Evolutionary conservation across 2,329 filamentous ascomycete species (phyloP).

Genomic region (Fusarium sororula): DNA sequence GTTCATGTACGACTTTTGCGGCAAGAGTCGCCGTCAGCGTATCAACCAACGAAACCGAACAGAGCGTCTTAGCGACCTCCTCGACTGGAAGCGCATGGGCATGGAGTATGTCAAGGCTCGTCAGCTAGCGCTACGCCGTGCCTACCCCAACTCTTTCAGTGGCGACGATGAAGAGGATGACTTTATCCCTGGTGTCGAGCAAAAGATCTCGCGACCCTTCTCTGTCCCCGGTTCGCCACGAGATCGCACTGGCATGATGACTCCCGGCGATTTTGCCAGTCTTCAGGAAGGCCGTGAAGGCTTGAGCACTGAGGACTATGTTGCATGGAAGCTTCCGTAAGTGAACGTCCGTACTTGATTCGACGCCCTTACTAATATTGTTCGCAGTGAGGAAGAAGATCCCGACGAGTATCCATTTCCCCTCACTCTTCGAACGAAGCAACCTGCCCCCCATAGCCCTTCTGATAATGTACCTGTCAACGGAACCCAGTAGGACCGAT

Average conservation of each 20-base stretch:
- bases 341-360: conserved; percentile 54
- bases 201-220: conserved; percentile 94
- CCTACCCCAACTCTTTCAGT: conserved; percentile 87
- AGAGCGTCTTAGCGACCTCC: conserved; percentile 89
- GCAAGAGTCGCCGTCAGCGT: conserved; percentile 92
- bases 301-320: conserved; percentile 94
- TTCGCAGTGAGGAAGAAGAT: conserved; percentile 86
- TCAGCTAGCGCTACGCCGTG: conserved; percentile 88
- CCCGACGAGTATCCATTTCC: conserved; percentile 75
- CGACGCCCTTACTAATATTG: conserved; percentile 25
- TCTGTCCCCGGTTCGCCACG: conserved; percentile 93
- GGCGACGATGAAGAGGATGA: conserved; percentile 84
- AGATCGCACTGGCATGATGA: conserved; percentile 97
- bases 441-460: conserved; percentile 44
- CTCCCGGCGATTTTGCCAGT: conserved; percentile 95
- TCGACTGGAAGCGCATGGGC: conserved; percentile 99
- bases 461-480: conserved; percentile 40
- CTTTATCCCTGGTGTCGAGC: conserved; percentile 90
- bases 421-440: conserved; percentile 65
- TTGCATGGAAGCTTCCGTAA: conserved; percentile 98
- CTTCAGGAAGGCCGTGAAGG: conserved; percentile 94
- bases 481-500: conserved; percentile 33
- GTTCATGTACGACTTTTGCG: conserved; percentile 89
- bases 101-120: conserved; percentile 99
- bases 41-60: conserved; percentile 99